Evolutionary conservation across 1,139 yeast genomes (phyloP), one percentile per base, ranked within the genome.

Genomic region (Geotrichum candidum): DNA sequence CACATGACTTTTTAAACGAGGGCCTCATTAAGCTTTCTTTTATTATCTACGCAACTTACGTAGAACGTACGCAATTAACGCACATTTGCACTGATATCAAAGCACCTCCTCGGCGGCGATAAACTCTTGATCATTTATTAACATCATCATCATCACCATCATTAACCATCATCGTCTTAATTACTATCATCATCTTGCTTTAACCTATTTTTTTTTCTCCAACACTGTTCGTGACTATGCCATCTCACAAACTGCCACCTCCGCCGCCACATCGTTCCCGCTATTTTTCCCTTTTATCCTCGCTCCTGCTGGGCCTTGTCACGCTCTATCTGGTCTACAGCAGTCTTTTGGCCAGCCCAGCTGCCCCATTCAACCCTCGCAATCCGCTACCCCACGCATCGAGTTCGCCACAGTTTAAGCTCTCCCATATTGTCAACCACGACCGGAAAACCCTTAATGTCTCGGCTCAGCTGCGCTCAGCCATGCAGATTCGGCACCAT

Each of bases 341-440:
- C 48, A 41, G n/a, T 9, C 45, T 38, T n/a, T n/a, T 41, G 22
- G 6, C 48, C 13, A 41, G 9, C 48, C 48, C 22, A 2, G 22
- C 48, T n/a, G 18, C 3, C 5, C n/a, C 6, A n/a, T 41, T 25
- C 48, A 41, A 41, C 10, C 22, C 48, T 2, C 22, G 3, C 1
- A 41, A 29, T 29, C 33, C 22, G 1, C 2, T 7, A 2, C n/a
- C 3, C 3, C 10, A n/a, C 22, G 22, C 48, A 1, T n/a, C 18
- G 10, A 25, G n/a, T 2, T 41, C 48, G 9, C 48, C 48, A 7
- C 48, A 41, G 48, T 41, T 41, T 5, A 41, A 41, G 5, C 48
- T 41, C 18, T n/a, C 48, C n/a, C 33, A 51, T 45, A 25, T 50
- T 45, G 27, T 50, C 56, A 13, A 58, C 60, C 22, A 57, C 56